A percentile compares a stretch with the other conserved stretches of the same genome.
Evolutionary conservation across 768 basidiomycete genomes (phyloP).

Genomic region (Coprinellus aureogranulatus): DNA sequence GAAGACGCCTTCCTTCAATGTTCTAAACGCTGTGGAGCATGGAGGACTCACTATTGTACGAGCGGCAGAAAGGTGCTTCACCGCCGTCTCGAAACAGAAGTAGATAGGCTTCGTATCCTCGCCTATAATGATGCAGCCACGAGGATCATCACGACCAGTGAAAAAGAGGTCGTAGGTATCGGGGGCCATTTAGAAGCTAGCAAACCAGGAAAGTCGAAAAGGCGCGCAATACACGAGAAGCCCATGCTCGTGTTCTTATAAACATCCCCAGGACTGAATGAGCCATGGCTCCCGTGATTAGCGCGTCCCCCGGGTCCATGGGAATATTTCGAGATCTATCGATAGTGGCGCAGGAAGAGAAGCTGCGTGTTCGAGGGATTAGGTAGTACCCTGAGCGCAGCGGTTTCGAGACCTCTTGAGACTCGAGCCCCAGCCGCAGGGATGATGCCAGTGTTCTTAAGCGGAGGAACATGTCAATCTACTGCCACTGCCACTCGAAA

Average conservation of each 20-base stretch:
- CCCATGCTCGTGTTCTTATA: constrained; percentile 40
- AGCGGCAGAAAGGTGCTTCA: constrained; percentile 29
- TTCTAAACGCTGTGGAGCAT: neutral
- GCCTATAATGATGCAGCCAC: constrained; percentile 66
- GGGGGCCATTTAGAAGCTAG: constrained; percentile 34
- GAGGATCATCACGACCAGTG: constrained; percentile 67
- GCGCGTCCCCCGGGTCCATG: constrained; percentile 45
- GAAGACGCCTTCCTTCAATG: constrained; percentile 1
- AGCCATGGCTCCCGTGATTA: constrained; percentile 50
- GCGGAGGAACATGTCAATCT: constrained; percentile 34
- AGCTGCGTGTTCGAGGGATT: constrained; percentile 22
- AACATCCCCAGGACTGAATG: constrained; percentile 33
- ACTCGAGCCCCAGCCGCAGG: neutral
- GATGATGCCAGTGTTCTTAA: neutral
- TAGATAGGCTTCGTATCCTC: constrained; percentile 58
- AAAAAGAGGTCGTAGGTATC: constrained; percentile 61
- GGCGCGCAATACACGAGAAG: constrained; percentile 24
- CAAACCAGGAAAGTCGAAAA: constrained; percentile 28
- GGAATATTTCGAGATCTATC: constrained; percentile 41
- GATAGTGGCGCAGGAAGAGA: constrained; percentile 50
- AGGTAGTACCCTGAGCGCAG: neutral
- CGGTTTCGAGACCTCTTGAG: neutral
- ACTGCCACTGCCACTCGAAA: constrained; percentile 38
- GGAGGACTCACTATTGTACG: constrained; percentile 1
- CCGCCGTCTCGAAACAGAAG: constrained; percentile 64